Evolutionary conservation across 495 filamentous ascomycete species (phyloP).

Genomic region (Hyaloscypha hepaticicola): DNA sequence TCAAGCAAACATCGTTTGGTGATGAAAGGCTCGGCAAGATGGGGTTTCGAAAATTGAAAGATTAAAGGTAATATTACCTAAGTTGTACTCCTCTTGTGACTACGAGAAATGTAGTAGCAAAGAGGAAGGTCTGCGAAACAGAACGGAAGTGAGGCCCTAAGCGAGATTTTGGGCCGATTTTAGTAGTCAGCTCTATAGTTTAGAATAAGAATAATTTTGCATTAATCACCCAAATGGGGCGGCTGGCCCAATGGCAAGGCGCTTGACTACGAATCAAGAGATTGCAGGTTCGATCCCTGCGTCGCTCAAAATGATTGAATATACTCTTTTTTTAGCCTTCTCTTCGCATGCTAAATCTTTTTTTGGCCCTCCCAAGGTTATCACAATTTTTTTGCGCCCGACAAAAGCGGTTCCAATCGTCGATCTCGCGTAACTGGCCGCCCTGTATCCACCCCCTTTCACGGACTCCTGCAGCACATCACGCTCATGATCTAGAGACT

Average conservation of each 20-base stretch:
- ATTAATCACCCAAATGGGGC: background rate
- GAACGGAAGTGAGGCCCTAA: no score
- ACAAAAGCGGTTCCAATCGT: no score
- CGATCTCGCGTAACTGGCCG: background rate
- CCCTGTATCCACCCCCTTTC: background rate
- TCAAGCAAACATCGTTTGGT: no score
- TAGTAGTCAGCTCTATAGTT: background rate
- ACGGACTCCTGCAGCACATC: background rate
- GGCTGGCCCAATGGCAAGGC: slow-evolving; percentile 34
- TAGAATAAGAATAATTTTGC: background rate
- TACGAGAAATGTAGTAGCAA: no score
- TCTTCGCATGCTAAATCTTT: background rate
- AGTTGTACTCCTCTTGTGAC: no score
- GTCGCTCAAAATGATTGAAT: slow-evolving; percentile 20
- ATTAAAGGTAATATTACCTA: no score
- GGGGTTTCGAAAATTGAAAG: no score
- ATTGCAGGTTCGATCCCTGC: slow-evolving; percentile 29
- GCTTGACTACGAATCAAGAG: slow-evolving; percentile 43
- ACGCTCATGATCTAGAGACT: background rate
- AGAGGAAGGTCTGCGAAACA: no score
- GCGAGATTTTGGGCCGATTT: background rate
- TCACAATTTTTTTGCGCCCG: no score
- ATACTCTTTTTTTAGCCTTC: background rate
- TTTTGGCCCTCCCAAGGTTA: background rate
- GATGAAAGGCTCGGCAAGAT: no score